Conservation (phyloP, 495 filamentous ascomycete species). For the Neurospora africana region DNA sequence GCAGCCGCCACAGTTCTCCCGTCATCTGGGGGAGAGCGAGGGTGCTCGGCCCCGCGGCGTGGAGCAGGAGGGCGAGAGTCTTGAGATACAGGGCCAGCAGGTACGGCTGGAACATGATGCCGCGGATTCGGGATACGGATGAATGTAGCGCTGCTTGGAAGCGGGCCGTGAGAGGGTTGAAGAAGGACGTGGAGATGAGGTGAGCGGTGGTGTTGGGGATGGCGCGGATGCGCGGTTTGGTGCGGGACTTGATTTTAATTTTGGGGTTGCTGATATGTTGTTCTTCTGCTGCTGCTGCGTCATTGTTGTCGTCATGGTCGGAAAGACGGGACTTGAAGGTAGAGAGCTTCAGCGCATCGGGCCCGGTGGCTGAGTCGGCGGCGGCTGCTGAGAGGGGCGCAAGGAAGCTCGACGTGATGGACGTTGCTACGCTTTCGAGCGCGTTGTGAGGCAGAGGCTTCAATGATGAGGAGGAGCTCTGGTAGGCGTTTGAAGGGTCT, state of each 20-base stretch:
- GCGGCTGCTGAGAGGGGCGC: conserved; percentile 68
- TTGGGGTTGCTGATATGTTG: conserved; percentile 5
- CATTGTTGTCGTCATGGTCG: not conserved
- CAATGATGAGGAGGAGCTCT: conserved; percentile 22
- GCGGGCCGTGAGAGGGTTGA: conserved; percentile 61
- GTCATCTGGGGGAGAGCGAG: conserved; percentile 56
- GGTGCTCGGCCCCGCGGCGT: conserved; percentile 55
- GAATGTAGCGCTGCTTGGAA: conserved; percentile 44
- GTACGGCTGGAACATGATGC: conserved; percentile 47
- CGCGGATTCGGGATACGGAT: conserved; percentile 25
- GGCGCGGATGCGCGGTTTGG: conserved; percentile 49
- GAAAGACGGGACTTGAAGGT: conserved; percentile 34
- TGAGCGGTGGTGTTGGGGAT: conserved; percentile 67
- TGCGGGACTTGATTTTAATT: conserved; percentile 9
- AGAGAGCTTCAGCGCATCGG: conserved; percentile 68
- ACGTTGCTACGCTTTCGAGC: conserved; percentile 47
- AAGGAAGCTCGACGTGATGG: conserved; percentile 59
- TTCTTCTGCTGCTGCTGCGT: conserved; percentile 6
- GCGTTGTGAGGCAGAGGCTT: conserved; percentile 46
- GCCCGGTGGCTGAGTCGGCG: conserved; percentile 59
- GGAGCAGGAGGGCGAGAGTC: conserved; percentile 54
- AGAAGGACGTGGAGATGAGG: conserved; percentile 65
- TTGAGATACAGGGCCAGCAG: conserved; percentile 53
- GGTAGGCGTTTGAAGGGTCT: conserved; percentile 6
- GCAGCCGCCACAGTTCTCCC: conserved; percentile 56